phyloP scores from a whole-genome alignment of 2,329 filamentous ascomycete species.

The Annulohypoxylon truncatum region DNA sequence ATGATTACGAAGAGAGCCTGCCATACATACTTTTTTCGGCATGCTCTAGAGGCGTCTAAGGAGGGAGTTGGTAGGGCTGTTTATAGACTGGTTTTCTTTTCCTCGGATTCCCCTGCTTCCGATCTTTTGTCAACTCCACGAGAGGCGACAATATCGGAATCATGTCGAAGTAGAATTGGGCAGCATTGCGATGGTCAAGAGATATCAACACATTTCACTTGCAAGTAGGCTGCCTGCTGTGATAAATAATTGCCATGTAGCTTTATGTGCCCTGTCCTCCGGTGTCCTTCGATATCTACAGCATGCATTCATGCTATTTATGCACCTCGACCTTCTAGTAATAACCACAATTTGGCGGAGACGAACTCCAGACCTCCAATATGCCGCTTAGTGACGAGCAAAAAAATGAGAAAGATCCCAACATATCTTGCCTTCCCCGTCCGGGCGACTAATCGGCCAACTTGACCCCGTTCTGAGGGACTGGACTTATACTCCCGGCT shows the following conservation, averaged over 20 bases:
- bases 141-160: background rate
- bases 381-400: background rate
- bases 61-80: slow-evolving; percentile 23
- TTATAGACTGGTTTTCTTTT: slow-evolving; percentile 1
- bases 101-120: background rate
- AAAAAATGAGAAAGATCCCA: slow-evolving; percentile 5
- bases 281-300: slow-evolving; percentile 19
- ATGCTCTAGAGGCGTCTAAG: slow-evolving; percentile 13
- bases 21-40: background rate
- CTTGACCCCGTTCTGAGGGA: background rate
- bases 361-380: slow-evolving; percentile 7
- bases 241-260: slow-evolving; percentile 8
- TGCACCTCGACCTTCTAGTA: slow-evolving; percentile 9
- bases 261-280: slow-evolving; percentile 14
- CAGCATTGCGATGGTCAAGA: background rate
- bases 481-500: background rate
- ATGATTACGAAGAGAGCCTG: background rate
- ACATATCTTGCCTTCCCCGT: background rate
- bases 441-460: background rate
- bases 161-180: background rate
- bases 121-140: background rate
- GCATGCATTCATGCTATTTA: background rate
- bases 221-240: background rate
- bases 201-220: background rate
- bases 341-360: slow-evolving; percentile 11